Base-by-base conservation (phyloP, 2,329 filamentous ascomycete genomes). In the Beauveria varroae region DNA sequence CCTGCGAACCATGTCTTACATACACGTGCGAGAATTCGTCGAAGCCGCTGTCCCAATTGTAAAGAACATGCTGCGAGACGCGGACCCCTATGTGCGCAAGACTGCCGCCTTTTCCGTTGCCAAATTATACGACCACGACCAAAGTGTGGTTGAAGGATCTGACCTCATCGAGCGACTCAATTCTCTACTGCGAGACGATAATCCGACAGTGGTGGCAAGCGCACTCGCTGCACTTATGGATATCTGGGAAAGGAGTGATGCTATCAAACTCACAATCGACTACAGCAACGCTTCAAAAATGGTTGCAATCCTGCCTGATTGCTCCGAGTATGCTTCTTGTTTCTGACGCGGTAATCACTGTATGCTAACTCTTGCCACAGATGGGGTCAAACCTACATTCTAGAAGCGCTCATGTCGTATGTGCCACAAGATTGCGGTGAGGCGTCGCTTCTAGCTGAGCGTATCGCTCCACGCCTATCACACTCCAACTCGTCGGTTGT, bases 331-430 rank as follows among this genome's bases (percentile, higher is more conserved):
- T 70, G 89, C 80, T 18, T 46, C 28, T 28, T 41, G 41, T 20
- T 24, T n/a, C n/a, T 40, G 8, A 28, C 12, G 9, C 18, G 7
- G 20, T 60, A 28, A 63, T 57, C 12, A 51, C 30, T 59, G 14
- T 37, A 37, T 30, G 20, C 57, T 63, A 54, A 66, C 63, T 51
- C 52, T 56, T 55, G 20, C 51, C 65, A 63, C 66, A 96, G 91
- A 82, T 99, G 95, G 95, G 93, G 95, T 47, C 95, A 99, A 78
- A 97, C 93, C 24, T 99, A 99, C 73, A 98, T 99, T 61, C 83
- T 99, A 9, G 95, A 99, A 76, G 93, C 95, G 22, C 82, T 99
- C 68, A 98, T 98, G 90, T 95, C 93, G 24, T 99, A 98, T 72
- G 90, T 98, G 16, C 95, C 95, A 6, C 91, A 96, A 74, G 93